Conservation (phyloP, 139 green algal genomes). For the Mychonastes homosphaera region DNA sequence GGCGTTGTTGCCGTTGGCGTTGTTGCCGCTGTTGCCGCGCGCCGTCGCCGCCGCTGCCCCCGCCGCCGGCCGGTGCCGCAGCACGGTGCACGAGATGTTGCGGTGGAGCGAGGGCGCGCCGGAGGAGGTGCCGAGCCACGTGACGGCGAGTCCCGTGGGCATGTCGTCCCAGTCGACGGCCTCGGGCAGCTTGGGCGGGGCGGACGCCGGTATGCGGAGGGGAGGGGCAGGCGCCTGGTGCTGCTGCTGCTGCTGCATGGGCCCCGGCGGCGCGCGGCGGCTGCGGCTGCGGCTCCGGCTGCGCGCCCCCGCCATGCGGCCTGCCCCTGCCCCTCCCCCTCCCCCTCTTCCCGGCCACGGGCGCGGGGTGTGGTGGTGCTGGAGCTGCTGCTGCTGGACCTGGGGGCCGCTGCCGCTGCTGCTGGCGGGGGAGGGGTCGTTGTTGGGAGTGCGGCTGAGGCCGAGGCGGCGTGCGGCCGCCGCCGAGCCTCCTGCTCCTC, state of each 20-base stretch:
- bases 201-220: no score
- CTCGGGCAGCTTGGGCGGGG: no score
- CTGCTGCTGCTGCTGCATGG: slow-evolving; percentile 8
- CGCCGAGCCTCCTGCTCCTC: slow-evolving; percentile 1
- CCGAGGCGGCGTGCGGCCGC: neutral
- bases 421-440: neutral
- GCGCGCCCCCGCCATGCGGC: neutral
- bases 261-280: no score
- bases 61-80: slow-evolving; percentile 27
- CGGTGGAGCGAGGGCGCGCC: slow-evolving; percentile 51
- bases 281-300: neutral
- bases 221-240: no score
- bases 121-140: slow-evolving; percentile 77
- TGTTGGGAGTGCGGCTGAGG: neutral
- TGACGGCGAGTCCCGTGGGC: slow-evolving; percentile 51
- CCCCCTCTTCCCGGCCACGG: neutral
- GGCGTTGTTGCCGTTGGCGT: no score
- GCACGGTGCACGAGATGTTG: slow-evolving; percentile 73
- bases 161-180: no score
- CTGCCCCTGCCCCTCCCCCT: neutral
- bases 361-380: neutral
- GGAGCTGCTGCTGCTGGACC: neutral
- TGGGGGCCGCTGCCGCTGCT: slow-evolving; percentile 5
- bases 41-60: no score
- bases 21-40: no score